Evolutionary conservation across 495 filamentous ascomycete genomes (phyloP).

Genomic region (Annulohypoxylon maeteangense): DNA sequence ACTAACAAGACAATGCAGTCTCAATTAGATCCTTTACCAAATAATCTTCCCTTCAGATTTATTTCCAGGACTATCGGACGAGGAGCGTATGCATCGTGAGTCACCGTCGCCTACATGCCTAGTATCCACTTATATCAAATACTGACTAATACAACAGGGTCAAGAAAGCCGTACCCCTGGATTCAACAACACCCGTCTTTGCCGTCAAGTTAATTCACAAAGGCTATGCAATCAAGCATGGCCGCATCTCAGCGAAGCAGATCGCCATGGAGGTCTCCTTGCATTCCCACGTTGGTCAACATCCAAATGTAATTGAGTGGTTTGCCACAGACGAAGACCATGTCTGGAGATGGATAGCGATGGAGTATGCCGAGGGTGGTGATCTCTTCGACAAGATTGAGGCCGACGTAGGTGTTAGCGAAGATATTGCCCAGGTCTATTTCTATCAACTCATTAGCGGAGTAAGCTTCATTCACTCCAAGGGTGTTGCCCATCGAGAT

Average conservation of each 20-base stretch:
- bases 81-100: slow-evolving; percentile 96
- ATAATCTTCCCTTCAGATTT: slow-evolving; percentile 89
- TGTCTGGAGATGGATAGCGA: slow-evolving; percentile 97
- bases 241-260: slow-evolving; percentile 88
- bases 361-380: slow-evolving; percentile 95
- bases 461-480: slow-evolving; percentile 93
- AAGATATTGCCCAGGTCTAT: slow-evolving; percentile 95
- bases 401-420: slow-evolving; percentile 88
- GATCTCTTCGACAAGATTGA: slow-evolving; percentile 99
- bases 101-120: slow-evolving; percentile 27
- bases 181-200: slow-evolving; percentile 78
- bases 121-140: slow-evolving; percentile 13
- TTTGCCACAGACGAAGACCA: slow-evolving; percentile 86
- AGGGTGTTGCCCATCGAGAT: slow-evolving; percentile 87
- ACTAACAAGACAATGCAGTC: slow-evolving; percentile 69
- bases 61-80: slow-evolving; percentile 95
- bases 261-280: slow-evolving; percentile 88
- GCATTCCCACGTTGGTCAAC: slow-evolving; percentile 85
- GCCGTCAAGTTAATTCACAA: slow-evolving; percentile 99
- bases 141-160: slow-evolving; percentile 68
- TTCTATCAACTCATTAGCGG: slow-evolving; percentile 92
- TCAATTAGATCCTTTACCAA: slow-evolving; percentile 87
- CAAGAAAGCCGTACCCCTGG: slow-evolving; percentile 86
- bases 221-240: slow-evolving; percentile 87
- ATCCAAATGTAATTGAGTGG: slow-evolving; percentile 93